Percentiles rank a stretch among this genome's conserved stretches.
These are phyloP conservation scores for Saturnispora serradocipensis DNA, from an alignment of 805 yeast genomes.

Conservation along the genomic window DNA sequence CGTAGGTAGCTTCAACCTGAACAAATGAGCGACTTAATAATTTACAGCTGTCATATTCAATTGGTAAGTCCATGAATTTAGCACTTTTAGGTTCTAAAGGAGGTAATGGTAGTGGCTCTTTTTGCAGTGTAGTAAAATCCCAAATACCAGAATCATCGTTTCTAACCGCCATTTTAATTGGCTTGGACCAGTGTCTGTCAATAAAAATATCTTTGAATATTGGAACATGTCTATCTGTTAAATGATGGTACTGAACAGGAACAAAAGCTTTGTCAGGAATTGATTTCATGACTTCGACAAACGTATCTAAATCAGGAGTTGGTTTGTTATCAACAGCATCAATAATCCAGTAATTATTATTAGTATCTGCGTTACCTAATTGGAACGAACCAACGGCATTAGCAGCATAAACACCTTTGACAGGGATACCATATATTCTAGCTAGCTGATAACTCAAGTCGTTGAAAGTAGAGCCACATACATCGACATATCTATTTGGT, in stretches of 20 bases:
- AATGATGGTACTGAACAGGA: slow-evolving; percentile 61
- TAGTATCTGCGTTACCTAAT: slow-evolving; percentile 41
- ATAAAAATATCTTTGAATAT: slow-evolving; percentile 56
- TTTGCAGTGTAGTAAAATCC: slow-evolving; percentile 46
- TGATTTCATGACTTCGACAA: slow-evolving; percentile 65
- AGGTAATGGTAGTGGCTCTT: slow-evolving; percentile 51
- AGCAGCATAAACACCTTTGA: slow-evolving; percentile 72
- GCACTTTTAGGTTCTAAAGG: slow-evolving; percentile 52
- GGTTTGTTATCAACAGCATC: slow-evolving; percentile 69
- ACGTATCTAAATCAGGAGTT: slow-evolving; percentile 65
- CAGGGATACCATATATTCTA: slow-evolving; percentile 73
- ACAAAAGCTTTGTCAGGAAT: slow-evolving; percentile 74
- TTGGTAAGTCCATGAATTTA: slow-evolving; percentile 59
- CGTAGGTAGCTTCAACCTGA: slow-evolving; percentile 53
- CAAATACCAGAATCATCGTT: slow-evolving; percentile 48
- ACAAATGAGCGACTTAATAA: slow-evolving; percentile 61
- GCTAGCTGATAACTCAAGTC: slow-evolving; percentile 85
- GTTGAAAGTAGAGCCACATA: slow-evolving; percentile 81
- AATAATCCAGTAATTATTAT: slow-evolving; percentile 63
- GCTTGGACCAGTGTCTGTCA: slow-evolving; percentile 79
- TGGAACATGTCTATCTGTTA: slow-evolving; percentile 72
- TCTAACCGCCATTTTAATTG: slow-evolving; percentile 59
- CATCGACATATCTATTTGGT: slow-evolving; percentile 72
- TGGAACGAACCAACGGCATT: slow-evolving; percentile 72
- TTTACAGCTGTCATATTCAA: slow-evolving; percentile 44